Evolutionary conservation across 2,329 filamentous ascomycete species (phyloP), one percentile per base, ranked within the genome.

Genomic region (Coniochaeta sp.): DNA sequence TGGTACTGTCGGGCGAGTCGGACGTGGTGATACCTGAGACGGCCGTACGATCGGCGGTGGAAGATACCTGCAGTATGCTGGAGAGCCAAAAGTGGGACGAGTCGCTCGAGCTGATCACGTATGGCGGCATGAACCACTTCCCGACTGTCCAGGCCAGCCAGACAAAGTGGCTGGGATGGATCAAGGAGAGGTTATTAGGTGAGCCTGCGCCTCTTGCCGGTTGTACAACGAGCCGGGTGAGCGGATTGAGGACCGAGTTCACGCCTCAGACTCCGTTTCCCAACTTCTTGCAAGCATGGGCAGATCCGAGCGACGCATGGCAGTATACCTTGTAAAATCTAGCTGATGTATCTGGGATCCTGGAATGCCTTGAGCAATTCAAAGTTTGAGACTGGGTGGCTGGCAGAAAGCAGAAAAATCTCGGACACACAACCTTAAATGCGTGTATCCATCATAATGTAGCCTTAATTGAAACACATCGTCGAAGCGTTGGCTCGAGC

Each of bases 281-380:
- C n/a, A 56, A 56, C 52, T 56, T 56, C 52, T 22, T 57, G 2
- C 31, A 36, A 36, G 54, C 2, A 17, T 57, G 54, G 54, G 54
- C 54, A 36, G 34, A 22, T 36, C 12, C 54, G 19, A n/a, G 19
- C 14, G 31, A 57, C 14, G 54, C 2, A n/a, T 57, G 54, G 54
- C 28, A 57, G 34, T 57, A 57, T 22, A 33, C 54, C 70, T 72
- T 57, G 71, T 73, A 33, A 17, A 6, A 3, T 44, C 12, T 36
- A 12, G 34, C 40, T 44, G 14, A 17, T 19, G 40, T 11, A 19
- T 3, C 34, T 14, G 7, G 34, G 34, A 36, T 12, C 12, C 12
- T 36, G 5, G 7, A 12, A 36, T 6, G 34, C 7, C 34, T 7
- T 6, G 28, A 31, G n/a, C 9, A 9, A 31, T 31, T 5, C 28